phyloP scores from a whole-genome alignment of 306 rosid species.

The Rosa multiflora region DNA sequence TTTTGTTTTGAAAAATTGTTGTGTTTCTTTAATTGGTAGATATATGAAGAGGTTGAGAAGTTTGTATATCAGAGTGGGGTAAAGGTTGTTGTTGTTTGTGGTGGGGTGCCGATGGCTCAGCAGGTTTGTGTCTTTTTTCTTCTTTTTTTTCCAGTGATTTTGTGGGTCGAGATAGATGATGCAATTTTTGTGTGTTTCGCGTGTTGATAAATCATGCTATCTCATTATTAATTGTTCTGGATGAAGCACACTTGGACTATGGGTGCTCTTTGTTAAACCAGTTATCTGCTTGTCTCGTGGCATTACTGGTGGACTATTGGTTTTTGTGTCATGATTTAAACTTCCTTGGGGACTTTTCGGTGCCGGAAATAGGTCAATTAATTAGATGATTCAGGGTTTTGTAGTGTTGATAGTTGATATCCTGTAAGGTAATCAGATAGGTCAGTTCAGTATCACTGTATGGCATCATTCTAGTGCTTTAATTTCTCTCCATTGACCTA shows the following conservation, averaged over 20 bases:
- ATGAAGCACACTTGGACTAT: no score
- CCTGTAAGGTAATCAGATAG: background rate
- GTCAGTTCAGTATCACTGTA: background rate
- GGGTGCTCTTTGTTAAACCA: no score
- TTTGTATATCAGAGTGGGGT: constrained; percentile 34
- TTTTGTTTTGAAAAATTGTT: background rate
- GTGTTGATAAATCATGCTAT: no score
- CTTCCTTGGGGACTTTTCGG: no score
- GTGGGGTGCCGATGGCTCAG: constrained; percentile 33
- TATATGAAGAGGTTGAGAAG: constrained; percentile 39
- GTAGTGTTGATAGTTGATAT: no score
- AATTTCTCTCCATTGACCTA: background rate
- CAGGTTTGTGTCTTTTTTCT: constrained; percentile 24
- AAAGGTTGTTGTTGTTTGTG: constrained; percentile 33
- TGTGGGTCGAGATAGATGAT: no score
- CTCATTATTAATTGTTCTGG: no score
- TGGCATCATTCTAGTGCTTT: background rate
- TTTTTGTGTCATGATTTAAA: background rate
- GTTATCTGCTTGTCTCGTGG: no score
- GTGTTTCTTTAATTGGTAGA: constrained; percentile 7
- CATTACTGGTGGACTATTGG: no score
- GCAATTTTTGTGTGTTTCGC: no score
- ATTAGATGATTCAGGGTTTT: background rate
- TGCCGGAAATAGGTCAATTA: no score
- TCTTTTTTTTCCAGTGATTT: background rate